These are phyloP conservation scores for Rhododendron mucronatum DNA, from an alignment of 148 eudicot genomes.

Conservation along the genomic window DNA sequence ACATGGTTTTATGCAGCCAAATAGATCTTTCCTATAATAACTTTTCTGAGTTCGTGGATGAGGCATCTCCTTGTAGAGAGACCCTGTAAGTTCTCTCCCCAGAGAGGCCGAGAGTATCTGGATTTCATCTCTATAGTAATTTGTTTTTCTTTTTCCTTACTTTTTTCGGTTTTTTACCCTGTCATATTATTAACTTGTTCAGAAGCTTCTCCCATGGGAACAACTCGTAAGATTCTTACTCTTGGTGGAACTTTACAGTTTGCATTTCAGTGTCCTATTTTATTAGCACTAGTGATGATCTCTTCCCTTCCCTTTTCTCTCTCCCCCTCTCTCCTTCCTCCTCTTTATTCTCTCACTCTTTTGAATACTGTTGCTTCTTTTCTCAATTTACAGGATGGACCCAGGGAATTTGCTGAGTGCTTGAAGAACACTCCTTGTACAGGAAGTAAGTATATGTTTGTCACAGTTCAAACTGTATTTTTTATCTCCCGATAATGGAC, in stretches of 20 bases:
- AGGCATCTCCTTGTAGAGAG: constrained; percentile 29
- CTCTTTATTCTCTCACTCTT: not conserved
- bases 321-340: not conserved
- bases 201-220: too few species aligned
- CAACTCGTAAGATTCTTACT: too few species aligned
- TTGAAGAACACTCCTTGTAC: constrained; percentile 23
- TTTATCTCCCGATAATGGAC: not conserved
- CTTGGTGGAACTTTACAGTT: not conserved
- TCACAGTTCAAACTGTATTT: not conserved
- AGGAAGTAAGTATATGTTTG: constrained; percentile 23
- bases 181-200: not conserved
- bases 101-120: not conserved
- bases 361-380: not conserved
- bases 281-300: not conserved
- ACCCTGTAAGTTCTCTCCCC: constrained; percentile 29
- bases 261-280: not conserved
- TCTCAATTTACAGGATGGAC: not conserved
- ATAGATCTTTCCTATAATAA: constrained; percentile 66
- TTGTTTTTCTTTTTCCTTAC: not conserved
- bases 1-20: constrained; percentile 24
- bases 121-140: not conserved
- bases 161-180: not conserved
- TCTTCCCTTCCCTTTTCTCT: not conserved
- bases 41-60: constrained; percentile 25
- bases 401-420: constrained; percentile 38